Conservation (phyloP, 106 monocot genomes). For the Dendrobium chrysotoxum region DNA sequence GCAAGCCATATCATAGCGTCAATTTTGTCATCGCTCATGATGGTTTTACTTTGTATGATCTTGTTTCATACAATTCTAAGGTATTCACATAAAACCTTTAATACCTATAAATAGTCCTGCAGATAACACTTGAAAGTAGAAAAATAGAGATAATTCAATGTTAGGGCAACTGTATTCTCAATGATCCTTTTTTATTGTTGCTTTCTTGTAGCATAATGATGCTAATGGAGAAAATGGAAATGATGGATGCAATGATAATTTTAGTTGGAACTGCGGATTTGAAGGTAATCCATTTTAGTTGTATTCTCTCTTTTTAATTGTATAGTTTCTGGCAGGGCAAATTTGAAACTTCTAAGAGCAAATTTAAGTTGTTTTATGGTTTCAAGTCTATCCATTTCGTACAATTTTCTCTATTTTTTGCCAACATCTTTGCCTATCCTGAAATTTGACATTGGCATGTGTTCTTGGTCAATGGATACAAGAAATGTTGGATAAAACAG, state of each 20-base stretch:
- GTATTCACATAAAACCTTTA: slow-evolving; percentile 25
- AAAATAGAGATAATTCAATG: background rate
- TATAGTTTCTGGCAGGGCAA: background rate
- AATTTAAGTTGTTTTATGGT: background rate
- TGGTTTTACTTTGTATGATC: slow-evolving; percentile 90
- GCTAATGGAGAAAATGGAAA: slow-evolving; percentile 89
- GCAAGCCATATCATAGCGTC: slow-evolving; percentile 83
- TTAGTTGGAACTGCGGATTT: slow-evolving; percentile 98
- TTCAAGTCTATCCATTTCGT: background rate
- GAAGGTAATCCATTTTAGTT: slow-evolving; percentile 53
- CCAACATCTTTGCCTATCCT: too few relatives aligned
- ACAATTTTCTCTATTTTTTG: background rate
- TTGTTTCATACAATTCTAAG: slow-evolving; percentile 95
- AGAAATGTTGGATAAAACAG: too few relatives aligned
- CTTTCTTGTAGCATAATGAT: slow-evolving; percentile 66
- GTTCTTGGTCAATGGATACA: too few relatives aligned
- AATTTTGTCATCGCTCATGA: slow-evolving; percentile 98
- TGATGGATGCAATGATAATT: slow-evolving; percentile 96
- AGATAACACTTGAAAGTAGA: background rate
- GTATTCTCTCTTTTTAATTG: background rate
- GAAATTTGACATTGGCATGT: too few relatives aligned
- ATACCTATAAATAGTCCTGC: background rate
- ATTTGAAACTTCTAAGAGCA: background rate
- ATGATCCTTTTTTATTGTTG: background rate
- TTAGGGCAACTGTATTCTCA: background rate